phyloP scores from a whole-genome alignment of 2,329 filamentous ascomycete species.

The Hirsutella rhossiliensis region DNA sequence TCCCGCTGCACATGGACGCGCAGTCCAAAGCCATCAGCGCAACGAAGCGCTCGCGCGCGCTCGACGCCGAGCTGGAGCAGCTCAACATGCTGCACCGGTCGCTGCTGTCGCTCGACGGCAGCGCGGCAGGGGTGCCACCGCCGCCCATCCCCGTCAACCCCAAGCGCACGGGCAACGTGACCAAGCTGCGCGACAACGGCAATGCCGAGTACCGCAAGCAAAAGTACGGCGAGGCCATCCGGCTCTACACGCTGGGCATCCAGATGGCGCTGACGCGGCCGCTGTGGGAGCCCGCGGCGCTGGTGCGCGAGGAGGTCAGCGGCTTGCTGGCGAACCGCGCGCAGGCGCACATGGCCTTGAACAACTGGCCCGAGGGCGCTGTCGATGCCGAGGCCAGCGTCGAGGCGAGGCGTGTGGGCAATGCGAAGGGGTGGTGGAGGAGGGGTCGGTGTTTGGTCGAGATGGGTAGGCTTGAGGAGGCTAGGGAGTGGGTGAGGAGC shows the following conservation, averaged over 20 bases:
- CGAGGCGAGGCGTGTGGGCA: constrained; percentile 74
- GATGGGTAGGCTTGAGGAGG: constrained; percentile 82
- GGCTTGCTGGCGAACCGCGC: constrained; percentile 76
- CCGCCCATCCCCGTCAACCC: constrained; percentile 86
- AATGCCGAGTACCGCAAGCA: constrained; percentile 74
- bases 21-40: constrained; percentile 58
- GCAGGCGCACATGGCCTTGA: constrained; percentile 76
- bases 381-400: constrained; percentile 81
- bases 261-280: constrained; percentile 79
- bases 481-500: constrained; percentile 61
- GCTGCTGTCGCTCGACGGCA: constrained; percentile 45
- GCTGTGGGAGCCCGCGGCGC: constrained; percentile 72
- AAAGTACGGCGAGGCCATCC: constrained; percentile 61
- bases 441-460: constrained; percentile 74
- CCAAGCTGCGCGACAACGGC: constrained; percentile 80
- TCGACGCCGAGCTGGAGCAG: constrained; percentile 53
- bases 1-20: constrained; percentile 74
- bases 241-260: constrained; percentile 74
- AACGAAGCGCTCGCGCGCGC: constrained; percentile 32
- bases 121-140: constrained; percentile 58
- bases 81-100: constrained; percentile 71
- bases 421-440: constrained; percentile 92
- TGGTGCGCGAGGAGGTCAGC: constrained; percentile 76
- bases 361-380: constrained; percentile 75
- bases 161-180: constrained; percentile 77